These are phyloP conservation scores for Proliferodiscus dingleyae DNA, from an alignment of 2,329 filamentous ascomycete genomes.

Conservation along the genomic window DNA sequence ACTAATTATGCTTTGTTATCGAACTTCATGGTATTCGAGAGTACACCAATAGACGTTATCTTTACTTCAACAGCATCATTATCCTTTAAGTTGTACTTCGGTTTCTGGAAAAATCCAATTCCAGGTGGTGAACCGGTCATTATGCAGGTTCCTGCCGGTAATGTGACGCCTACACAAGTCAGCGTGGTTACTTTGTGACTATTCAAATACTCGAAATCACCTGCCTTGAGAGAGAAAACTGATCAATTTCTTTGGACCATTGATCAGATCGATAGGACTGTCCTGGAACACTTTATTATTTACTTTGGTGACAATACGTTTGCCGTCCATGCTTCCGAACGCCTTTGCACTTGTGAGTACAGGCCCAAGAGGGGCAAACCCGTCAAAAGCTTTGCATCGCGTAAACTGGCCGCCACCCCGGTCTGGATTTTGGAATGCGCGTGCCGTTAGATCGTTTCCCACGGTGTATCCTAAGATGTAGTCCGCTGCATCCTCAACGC, in stretches of 20 bases:
- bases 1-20: too few relatives aligned
- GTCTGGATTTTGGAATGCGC: slow-evolving; percentile 46
- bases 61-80: slow-evolving; percentile 30
- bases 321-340: background rate
- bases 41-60: slow-evolving; percentile 26
- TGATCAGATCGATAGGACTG: too few relatives aligned
- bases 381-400: slow-evolving; percentile 42
- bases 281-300: slow-evolving; percentile 1
- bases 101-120: slow-evolving; percentile 32
- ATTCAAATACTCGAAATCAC: too few relatives aligned
- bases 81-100: slow-evolving; percentile 30
- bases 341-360: slow-evolving; percentile 29
- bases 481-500: background rate
- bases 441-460: slow-evolving; percentile 51
- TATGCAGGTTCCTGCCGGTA: slow-evolving; percentile 43
- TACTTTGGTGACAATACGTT: background rate
- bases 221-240: too few relatives aligned
- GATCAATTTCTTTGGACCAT: too few relatives aligned
- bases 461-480: slow-evolving; percentile 37
- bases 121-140: slow-evolving; percentile 45
- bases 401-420: slow-evolving; percentile 38
- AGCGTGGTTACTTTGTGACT: too few relatives aligned
- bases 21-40: slow-evolving; percentile 26
- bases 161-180: too few relatives aligned
- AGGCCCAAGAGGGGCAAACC: slow-evolving; percentile 37